Percentiles rank a stretch among this genome's conserved stretches.
Conservation (phyloP, 805 yeast species). For the Ogataea pignaliae region DNA sequence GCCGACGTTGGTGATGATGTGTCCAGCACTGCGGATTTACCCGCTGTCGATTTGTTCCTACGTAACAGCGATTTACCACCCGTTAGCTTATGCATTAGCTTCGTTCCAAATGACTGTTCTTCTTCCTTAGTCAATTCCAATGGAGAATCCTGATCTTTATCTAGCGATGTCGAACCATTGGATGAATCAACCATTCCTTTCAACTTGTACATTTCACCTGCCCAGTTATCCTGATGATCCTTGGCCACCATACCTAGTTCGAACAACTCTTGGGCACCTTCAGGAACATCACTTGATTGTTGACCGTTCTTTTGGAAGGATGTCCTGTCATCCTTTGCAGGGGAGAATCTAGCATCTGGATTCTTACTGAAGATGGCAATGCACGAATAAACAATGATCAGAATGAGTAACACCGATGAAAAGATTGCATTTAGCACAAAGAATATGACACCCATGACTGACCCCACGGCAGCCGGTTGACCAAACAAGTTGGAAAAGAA, state of each 20-base stretch:
- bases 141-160: slow-evolving; percentile 22
- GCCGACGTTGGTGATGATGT: neutral
- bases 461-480: slow-evolving; percentile 71
- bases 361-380: slow-evolving; percentile 68
- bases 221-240: slow-evolving; percentile 76
- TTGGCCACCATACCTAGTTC: slow-evolving; percentile 82
- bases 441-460: slow-evolving; percentile 90
- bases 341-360: slow-evolving; percentile 85
- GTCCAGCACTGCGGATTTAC: neutral
- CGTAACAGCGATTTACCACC: slow-evolving; percentile 37
- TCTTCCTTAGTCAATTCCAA: slow-evolving; percentile 32
- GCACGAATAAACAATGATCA: slow-evolving; percentile 63
- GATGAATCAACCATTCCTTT: slow-evolving; percentile 31
- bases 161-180: slow-evolving; percentile 16
- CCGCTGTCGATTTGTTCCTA: slow-evolving; percentile 15
- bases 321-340: slow-evolving; percentile 88
- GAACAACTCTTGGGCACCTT: slow-evolving; percentile 46
- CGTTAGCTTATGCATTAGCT: slow-evolving; percentile 38
- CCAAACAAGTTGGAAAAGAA: slow-evolving; percentile 83
- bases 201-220: slow-evolving; percentile 53
- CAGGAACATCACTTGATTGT: slow-evolving; percentile 18
- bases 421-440: slow-evolving; percentile 88
- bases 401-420: slow-evolving; percentile 64
- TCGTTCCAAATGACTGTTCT: slow-evolving; percentile 35
- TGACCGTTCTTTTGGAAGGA: slow-evolving; percentile 60